Conservation (phyloP, 2,329 filamentous ascomycete species). For the Aspergillus sergii region DNA sequence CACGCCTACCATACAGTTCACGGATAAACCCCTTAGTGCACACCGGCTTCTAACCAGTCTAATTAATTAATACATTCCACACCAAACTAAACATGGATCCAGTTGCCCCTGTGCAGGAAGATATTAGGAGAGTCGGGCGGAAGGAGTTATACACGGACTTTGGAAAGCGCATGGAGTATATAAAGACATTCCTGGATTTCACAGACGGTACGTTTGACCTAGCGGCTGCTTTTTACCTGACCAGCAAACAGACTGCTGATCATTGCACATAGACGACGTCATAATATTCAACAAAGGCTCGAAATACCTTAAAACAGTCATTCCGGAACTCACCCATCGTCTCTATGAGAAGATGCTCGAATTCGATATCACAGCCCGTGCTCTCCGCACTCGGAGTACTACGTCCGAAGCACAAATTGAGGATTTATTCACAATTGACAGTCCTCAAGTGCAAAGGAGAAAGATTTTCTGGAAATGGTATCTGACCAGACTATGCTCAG, state of each 20-base stretch:
- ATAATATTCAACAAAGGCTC: slow-evolving; percentile 13
- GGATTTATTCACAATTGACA: slow-evolving; percentile 15
- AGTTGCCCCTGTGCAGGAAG: slow-evolving; percentile 1
- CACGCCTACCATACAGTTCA: not conserved
- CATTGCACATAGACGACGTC: slow-evolving; percentile 7
- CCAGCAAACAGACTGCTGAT: not conserved
- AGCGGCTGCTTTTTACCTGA: not conserved
- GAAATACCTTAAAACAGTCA: slow-evolving; percentile 11
- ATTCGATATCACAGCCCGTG: slow-evolving; percentile 18
- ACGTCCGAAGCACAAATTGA: slow-evolving; percentile 10
- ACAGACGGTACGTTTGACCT: slow-evolving; percentile 7
- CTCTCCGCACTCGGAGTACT: slow-evolving; percentile 12
- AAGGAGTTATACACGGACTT: slow-evolving; percentile 17
- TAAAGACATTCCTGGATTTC: slow-evolving; percentile 11
- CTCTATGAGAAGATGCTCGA: slow-evolving; percentile 18
- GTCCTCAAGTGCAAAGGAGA: slow-evolving; percentile 15
- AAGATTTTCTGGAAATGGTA: slow-evolving; percentile 21
- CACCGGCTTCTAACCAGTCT: not conserved
- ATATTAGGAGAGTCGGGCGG: slow-evolving; percentile 10
- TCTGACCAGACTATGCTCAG: slow-evolving; percentile 14
- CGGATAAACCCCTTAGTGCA: not conserved
- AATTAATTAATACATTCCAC: not conserved
- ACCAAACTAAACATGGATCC: slow-evolving; percentile 2
- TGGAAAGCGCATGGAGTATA: slow-evolving; percentile 12
- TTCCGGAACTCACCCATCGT: slow-evolving; percentile 13